These are phyloP conservation scores for Entelexis sorbosivorans DNA, from an alignment of 1,139 yeast species.

Conservation along the genomic window DNA sequence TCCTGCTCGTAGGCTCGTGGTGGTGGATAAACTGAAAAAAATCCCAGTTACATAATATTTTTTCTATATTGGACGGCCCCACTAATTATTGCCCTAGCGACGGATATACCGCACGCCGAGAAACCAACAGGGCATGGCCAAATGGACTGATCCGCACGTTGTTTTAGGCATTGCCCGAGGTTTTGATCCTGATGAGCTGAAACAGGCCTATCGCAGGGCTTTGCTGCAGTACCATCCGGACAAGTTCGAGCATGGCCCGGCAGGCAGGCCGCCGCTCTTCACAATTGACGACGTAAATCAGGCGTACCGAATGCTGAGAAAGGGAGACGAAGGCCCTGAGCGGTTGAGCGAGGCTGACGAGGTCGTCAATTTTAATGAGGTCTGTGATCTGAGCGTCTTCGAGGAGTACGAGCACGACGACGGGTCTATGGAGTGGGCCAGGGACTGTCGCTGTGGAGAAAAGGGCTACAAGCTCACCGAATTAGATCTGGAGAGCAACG, in stretches of 20 bases:
- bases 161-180: slow-evolving; percentile 25
- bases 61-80: not conserved
- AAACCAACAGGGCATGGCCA: not conserved
- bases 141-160: slow-evolving; percentile 16
- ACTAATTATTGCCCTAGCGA: not conserved
- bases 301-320: slow-evolving; percentile 46
- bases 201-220: slow-evolving; percentile 48
- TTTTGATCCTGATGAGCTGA: slow-evolving; percentile 39
- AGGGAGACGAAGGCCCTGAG: slow-evolving; percentile 33
- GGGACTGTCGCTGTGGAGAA: slow-evolving; percentile 56
- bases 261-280: slow-evolving; percentile 7
- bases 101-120: not conserved
- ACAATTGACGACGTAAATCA: slow-evolving; percentile 39
- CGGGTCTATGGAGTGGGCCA: slow-evolving; percentile 35
- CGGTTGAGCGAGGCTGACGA: slow-evolving; percentile 35
- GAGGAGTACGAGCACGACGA: slow-evolving; percentile 22
- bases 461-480: slow-evolving; percentile 52
- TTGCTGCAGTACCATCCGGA: slow-evolving; percentile 70
- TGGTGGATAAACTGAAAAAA: not conserved
- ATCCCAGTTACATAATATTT: slow-evolving; percentile 1
- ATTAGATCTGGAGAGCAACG: slow-evolving; percentile 46
- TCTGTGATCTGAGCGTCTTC: slow-evolving; percentile 48
- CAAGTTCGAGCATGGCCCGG: slow-evolving; percentile 30
- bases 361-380: slow-evolving; percentile 44
- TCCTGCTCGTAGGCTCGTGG: too few species aligned